A percentile compares a stretch with the other conserved stretches of the same genome.
phyloP scores from a whole-genome alignment of 768 basidiomycete genomes.

The Nidularia pulvinata region DNA sequence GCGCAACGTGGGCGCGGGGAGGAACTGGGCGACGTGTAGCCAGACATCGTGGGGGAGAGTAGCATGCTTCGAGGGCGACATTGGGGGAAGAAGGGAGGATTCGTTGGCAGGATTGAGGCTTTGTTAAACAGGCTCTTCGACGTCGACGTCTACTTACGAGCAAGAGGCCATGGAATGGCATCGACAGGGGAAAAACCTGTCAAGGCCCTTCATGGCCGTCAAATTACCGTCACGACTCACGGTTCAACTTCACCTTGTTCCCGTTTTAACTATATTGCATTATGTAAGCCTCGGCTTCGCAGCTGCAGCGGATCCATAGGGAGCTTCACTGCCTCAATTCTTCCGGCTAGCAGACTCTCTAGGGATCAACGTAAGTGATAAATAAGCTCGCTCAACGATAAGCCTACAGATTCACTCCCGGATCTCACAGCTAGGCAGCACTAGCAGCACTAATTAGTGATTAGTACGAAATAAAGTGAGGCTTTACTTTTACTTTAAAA shows the following conservation, averaged over 20 bases:
- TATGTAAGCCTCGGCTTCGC: conserved; percentile 6
- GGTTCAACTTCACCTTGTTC: conserved; percentile 10
- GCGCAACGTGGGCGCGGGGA: conserved; percentile 26
- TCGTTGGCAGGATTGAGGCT: neutral
- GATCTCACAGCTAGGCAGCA: no score
- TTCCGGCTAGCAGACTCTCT: no score
- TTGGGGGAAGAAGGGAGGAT: neutral
- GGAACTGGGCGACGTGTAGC: conserved; percentile 29
- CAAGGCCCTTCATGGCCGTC: conserved; percentile 8
- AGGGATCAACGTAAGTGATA: no score
- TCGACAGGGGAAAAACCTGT: conserved; percentile 15
- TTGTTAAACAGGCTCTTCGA: conserved; percentile 5
- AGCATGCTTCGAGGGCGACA: conserved; percentile 1
- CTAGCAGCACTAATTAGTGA: no score
- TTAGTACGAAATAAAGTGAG: neutral
- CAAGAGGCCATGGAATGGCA: conserved; percentile 3
- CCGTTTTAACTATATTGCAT: conserved; percentile 17
- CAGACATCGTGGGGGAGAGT: conserved; percentile 31
- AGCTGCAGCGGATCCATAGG: no score
- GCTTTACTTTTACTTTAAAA: neutral
- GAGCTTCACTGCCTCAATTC: no score
- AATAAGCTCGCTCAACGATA: no score
- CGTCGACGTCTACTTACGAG: conserved; percentile 2
- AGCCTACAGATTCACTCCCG: no score
- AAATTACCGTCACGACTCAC: conserved; percentile 4